Conservation (phyloP, 2,329 filamentous ascomycete species). For the Apiospora marii region DNA sequence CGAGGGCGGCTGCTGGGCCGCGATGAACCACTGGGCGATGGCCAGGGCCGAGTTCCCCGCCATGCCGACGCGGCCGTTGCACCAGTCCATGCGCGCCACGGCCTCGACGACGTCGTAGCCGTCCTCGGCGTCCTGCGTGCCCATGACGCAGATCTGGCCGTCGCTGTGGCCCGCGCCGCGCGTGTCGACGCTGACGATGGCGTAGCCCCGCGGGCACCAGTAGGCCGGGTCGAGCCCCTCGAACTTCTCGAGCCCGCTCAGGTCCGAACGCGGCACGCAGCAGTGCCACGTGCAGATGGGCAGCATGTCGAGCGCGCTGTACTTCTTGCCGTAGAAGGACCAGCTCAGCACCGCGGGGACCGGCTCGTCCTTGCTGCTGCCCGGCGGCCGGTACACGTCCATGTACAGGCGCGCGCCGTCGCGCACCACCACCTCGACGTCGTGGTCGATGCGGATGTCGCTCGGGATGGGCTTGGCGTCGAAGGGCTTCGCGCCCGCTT, state of each 20-base stretch:
- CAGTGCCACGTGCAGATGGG: slow-evolving; percentile 34
- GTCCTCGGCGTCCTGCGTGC: slow-evolving; percentile 53
- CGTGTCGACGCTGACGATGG: slow-evolving; percentile 45
- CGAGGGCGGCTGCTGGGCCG: slow-evolving; percentile 49
- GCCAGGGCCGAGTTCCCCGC: slow-evolving; percentile 54
- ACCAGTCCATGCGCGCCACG: slow-evolving; percentile 51
- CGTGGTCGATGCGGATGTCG: slow-evolving; percentile 53
- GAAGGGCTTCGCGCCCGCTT: slow-evolving; percentile 47
- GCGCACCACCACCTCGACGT: slow-evolving; percentile 51
- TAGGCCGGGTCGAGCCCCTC: slow-evolving; percentile 38
- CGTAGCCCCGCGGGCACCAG: slow-evolving; percentile 43
- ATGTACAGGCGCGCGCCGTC: slow-evolving; percentile 52
- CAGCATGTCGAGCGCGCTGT: slow-evolving; percentile 49
- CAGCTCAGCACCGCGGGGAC: slow-evolving; percentile 54
- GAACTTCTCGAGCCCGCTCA: slow-evolving; percentile 38
- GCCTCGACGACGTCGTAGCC: slow-evolving; percentile 54
- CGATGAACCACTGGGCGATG: slow-evolving; percentile 52
- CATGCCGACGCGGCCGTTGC: slow-evolving; percentile 52
- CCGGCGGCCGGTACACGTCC: slow-evolving; percentile 53
- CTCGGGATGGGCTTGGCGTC: slow-evolving; percentile 43
- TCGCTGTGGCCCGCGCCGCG: slow-evolving; percentile 42
- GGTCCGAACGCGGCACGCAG: slow-evolving; percentile 32
- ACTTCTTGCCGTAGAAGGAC: slow-evolving; percentile 57
- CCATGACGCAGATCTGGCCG: slow-evolving; percentile 41
- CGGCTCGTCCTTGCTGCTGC: slow-evolving; percentile 42